Evolutionary conservation across 768 basidiomycete genomes (phyloP).

Genomic region (Boletales sp.): DNA sequence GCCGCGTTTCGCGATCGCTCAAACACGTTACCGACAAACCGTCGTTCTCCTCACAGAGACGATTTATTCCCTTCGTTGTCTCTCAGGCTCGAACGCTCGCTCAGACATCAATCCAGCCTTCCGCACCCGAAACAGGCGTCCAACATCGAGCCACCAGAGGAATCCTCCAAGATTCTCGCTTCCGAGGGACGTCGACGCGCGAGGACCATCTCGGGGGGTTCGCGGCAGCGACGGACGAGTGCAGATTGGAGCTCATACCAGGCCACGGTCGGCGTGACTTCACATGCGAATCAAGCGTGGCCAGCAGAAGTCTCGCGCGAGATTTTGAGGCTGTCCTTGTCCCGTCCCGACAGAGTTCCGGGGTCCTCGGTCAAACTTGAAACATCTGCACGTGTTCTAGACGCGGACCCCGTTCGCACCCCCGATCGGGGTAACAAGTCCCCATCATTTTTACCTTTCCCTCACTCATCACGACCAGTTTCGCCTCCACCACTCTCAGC

Average conservation of each 20-base stretch:
- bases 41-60: conserved; percentile 13
- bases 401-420: conserved; percentile 12
- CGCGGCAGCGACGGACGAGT: conserved; percentile 44
- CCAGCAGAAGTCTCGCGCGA: conserved; percentile 56
- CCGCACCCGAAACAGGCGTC: conserved; percentile 26
- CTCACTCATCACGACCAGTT: conserved; percentile 23
- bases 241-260: conserved; percentile 56
- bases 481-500: conserved; percentile 14
- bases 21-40: conserved; percentile 19
- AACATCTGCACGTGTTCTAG: conserved; percentile 17
- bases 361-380: conserved; percentile 22
- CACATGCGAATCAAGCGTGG: conserved; percentile 42
- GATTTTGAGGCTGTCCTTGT: conserved; percentile 48
- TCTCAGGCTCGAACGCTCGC: conserved; percentile 22
- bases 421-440: conserved; percentile 16
- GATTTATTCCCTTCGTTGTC: conserved; percentile 22
- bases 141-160: conserved; percentile 1
- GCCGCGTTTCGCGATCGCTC: conserved; percentile 17
- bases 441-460: conserved; percentile 31
- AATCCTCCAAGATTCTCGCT: not conserved
- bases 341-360: conserved; percentile 12
- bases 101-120: conserved; percentile 28
- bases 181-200: conserved; percentile 16
- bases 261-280: conserved; percentile 35
- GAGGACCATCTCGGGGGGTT: conserved; percentile 33